Conservation (phyloP, 345 rosid species). For the Lepidium sativum region DNA sequence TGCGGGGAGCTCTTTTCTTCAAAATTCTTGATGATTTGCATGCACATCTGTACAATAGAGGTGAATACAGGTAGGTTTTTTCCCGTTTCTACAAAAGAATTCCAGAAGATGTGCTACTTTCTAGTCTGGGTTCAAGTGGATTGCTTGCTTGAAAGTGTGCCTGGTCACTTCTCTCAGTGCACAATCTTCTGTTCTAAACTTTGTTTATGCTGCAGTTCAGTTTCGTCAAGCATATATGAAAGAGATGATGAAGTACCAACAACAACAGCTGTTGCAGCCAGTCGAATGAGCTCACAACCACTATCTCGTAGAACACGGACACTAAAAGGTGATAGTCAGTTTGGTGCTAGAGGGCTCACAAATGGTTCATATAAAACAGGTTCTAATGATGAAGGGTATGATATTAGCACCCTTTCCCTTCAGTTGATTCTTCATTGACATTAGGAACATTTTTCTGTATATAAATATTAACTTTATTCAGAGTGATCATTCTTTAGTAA, state of each 20-base stretch:
- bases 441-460: neutral
- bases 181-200: conserved; percentile 26
- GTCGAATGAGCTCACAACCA: conserved; percentile 63
- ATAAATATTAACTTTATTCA: neutral
- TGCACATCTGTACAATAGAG: conserved; percentile 91
- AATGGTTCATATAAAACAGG: conserved; percentile 65
- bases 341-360: conserved; percentile 44
- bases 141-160: conserved; percentile 5
- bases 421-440: conserved; percentile 7
- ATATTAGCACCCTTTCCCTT: conserved; percentile 9
- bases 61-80: conserved; percentile 72
- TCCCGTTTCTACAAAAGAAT: neutral
- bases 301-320: conserved; percentile 86
- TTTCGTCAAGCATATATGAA: conserved; percentile 64
- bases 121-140: neutral
- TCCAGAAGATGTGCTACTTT: conserved; percentile 4
- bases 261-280: conserved; percentile 60
- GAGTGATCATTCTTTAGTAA: conserved; percentile 1
- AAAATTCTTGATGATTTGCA: conserved; percentile 94
- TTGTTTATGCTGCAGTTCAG: conserved; percentile 59
- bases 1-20: conserved; percentile 78
- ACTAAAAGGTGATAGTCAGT: conserved; percentile 68
- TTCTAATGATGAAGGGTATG: conserved; percentile 75
- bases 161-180: conserved; percentile 4
- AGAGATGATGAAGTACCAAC: conserved; percentile 89